phyloP scores from a whole-genome alignment of 2,329 filamentous ascomycete genomes.

The Colletotrichum sansevieriae region DNA sequence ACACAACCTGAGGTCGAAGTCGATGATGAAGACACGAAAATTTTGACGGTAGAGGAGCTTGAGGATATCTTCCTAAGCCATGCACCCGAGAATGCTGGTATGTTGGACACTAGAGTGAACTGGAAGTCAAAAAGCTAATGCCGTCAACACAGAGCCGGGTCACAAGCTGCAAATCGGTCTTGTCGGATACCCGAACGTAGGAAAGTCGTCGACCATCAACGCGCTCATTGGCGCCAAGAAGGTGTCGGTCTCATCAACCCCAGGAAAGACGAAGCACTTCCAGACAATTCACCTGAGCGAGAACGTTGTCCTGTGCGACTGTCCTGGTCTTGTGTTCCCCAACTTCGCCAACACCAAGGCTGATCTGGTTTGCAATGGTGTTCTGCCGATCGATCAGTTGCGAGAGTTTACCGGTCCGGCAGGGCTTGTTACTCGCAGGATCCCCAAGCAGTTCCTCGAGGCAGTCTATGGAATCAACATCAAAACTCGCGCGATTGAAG shows the following conservation, averaged over 20 bases:
- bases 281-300: slow-evolving; percentile 96
- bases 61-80: slow-evolving; percentile 89
- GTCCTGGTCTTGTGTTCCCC: slow-evolving; percentile 97
- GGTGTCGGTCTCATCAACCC: slow-evolving; percentile 96
- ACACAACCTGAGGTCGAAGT: slow-evolving; percentile 52
- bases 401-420: slow-evolving; percentile 92
- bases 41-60: slow-evolving; percentile 92
- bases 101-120: slow-evolving; percentile 42
- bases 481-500: slow-evolving; percentile 81
- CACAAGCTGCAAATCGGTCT: slow-evolving; percentile 89
- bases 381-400: slow-evolving; percentile 96
- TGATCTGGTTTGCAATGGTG: slow-evolving; percentile 93
- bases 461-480: slow-evolving; percentile 96
- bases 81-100: slow-evolving; percentile 66
- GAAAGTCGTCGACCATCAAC: slow-evolving; percentile 99
- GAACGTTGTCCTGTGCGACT: slow-evolving; percentile 93
- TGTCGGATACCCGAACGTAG: slow-evolving; percentile 98
- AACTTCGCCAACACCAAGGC: slow-evolving; percentile 98
- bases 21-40: slow-evolving; percentile 75
- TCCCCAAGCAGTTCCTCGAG: slow-evolving; percentile 90
- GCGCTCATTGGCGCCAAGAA: slow-evolving; percentile 98
- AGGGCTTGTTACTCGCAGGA: slow-evolving; percentile 83
- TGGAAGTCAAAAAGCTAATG: slow-evolving; percentile 34
- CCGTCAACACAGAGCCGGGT: slow-evolving; percentile 54
- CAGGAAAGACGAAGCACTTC: slow-evolving; percentile 99